Conservation (phyloP, 176 grass and related monocot genomes). For the Miscanthus lutarioriparius region DNA sequence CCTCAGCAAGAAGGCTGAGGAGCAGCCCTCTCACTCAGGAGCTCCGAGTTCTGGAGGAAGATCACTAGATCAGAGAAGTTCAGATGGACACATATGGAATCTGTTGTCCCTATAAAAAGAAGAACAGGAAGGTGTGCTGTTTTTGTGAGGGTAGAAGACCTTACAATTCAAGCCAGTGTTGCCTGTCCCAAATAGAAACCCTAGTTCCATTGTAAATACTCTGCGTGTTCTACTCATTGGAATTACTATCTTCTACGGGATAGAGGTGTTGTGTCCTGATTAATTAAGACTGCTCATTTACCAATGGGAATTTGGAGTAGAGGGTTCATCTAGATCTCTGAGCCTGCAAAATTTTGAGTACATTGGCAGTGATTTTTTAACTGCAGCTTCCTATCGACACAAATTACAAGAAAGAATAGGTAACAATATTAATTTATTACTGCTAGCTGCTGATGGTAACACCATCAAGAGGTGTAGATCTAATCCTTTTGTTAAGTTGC, state of each 20-base stretch:
- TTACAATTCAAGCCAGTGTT: conserved; percentile 38
- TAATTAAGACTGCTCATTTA: conserved; percentile 62
- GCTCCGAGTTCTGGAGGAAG: conserved; percentile 67
- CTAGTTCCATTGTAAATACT: conserved; percentile 67
- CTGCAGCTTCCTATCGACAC: conserved; percentile 49
- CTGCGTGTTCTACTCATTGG: conserved; percentile 58
- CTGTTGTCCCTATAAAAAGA: conserved; percentile 17
- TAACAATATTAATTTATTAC: conserved; percentile 29
- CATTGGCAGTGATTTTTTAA: neutral
- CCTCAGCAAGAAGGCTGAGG: conserved; percentile 35
- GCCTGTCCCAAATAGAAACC: conserved; percentile 52
- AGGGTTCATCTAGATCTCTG: conserved; percentile 65
- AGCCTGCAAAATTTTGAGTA: conserved; percentile 44
- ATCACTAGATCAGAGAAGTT: conserved; percentile 43
- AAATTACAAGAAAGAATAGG: conserved; percentile 48
- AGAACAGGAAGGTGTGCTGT: conserved; percentile 28
- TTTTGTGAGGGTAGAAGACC: conserved; percentile 34
- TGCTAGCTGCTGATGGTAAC: conserved; percentile 13
- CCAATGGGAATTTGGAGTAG: conserved; percentile 59
- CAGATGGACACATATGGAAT: conserved; percentile 50
- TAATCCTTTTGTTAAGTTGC: neutral
- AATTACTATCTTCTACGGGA: conserved; percentile 60
- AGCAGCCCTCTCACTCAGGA: conserved; percentile 64
- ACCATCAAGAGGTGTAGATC: conserved; percentile 35
- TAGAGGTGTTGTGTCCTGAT: conserved; percentile 46